Evolutionary conservation across 1,284 basidiomycete genomes (phyloP), one percentile per base, ranked within the genome.

Genomic region (Exsudoporus floridanus): DNA sequence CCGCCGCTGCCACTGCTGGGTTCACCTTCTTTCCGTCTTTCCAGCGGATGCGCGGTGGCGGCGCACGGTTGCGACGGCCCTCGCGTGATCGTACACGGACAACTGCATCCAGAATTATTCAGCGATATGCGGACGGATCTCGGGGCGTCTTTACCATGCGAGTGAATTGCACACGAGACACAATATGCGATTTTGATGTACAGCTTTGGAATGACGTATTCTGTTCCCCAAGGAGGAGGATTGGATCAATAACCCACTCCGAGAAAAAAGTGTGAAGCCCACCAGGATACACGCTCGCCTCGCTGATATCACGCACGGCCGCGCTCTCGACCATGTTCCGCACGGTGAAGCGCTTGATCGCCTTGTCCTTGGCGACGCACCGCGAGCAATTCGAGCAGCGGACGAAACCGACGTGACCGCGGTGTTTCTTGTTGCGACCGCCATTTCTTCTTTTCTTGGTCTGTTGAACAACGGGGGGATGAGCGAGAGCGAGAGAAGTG

Each of bases 151-250:
- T 60, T 60, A 92, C 91, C 90, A 77, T 99, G 96, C 67, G 95
- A 95, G 83, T 99, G 96, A 75, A 99, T 98, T 42, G 96, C 96
- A 74, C 97, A 99, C 54, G 95, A 98, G 58, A 99, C 90, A 75
- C 96, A 99, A 84, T 99, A 99, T 50, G 86, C 89, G 65, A 99
- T 92, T 88, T 98, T 98, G 83, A 98, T 91, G 86, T 99, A 99
- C 62, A 99, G 79, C 78, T 99, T 99, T 58, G 96, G 96, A 66
- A 99, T 88, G 54, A 86, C 86, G 78, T 99, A 99, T 79, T 99
- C 97, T 92, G 74, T 35, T 52, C 33, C 49, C 8, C 52, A n/a
- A 8, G 10, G 6, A 12, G 19, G 7, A 14, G 18, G 21, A n/a
- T n/a, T n/a, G 19, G n/a, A 18, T 18, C 16, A 21, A 8, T 28